Evolutionary conservation across 129 eudicot genomes (phyloP).

Genomic region (Cynara cardunculus): DNA sequence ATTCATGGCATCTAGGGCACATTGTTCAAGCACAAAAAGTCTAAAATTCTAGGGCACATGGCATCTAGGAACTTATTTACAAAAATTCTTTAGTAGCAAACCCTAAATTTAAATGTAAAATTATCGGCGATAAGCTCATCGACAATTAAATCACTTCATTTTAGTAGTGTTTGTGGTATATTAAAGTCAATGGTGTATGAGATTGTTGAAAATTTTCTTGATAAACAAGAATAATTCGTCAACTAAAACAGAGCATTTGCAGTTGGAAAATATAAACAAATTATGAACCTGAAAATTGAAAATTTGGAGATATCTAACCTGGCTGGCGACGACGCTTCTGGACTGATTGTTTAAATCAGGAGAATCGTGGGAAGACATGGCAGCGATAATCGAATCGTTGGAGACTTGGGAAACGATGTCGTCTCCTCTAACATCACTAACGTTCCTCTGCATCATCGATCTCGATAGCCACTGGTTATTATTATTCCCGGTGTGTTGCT

Average conservation of each 20-base stretch:
- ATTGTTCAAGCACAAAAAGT: neutral
- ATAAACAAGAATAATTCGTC: neutral
- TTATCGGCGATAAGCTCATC: too few relatives aligned
- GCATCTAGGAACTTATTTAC: neutral
- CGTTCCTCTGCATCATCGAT: constrained; percentile 44
- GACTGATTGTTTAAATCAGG: constrained; percentile 37
- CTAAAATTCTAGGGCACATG: too few relatives aligned
- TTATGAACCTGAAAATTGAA: neutral
- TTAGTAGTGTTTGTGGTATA: neutral
- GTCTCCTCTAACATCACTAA: constrained; percentile 36
- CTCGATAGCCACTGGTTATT: constrained; percentile 69
- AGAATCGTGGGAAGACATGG: constrained; percentile 40
- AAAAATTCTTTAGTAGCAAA: constrained; percentile 1
- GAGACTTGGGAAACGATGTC: constrained; percentile 46
- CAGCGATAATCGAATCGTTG: constrained; percentile 50
- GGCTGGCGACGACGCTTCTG: constrained; percentile 22
- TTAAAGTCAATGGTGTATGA: neutral
- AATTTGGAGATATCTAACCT: neutral
- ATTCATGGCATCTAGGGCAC: constrained; percentile 7
- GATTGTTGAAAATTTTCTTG: neutral
- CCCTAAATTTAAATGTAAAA: constrained; percentile 6
- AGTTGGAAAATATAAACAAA: neutral
- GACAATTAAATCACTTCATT: neutral
- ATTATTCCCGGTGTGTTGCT: constrained; percentile 5
- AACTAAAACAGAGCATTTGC: constrained; percentile 13